A percentile compares a stretch with the other conserved stretches of the same genome.
Evolutionary conservation across 345 rosid species (phyloP).

Genomic region (Dovyalis caffra): DNA sequence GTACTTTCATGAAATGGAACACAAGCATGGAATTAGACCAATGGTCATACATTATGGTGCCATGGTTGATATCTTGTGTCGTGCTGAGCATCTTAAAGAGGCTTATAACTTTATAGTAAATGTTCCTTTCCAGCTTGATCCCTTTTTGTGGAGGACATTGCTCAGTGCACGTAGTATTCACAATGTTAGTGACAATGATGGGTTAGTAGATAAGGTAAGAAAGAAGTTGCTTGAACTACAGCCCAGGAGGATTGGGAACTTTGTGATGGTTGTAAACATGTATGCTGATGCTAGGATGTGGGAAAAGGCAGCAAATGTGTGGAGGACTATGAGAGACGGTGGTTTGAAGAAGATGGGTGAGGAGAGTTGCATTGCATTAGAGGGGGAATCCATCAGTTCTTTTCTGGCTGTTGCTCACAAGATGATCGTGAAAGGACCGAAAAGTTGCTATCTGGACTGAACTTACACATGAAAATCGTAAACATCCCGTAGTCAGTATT

Average conservation of each 20-base stretch:
- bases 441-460: conserved; percentile 43
- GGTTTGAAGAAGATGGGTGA: conserved; percentile 66
- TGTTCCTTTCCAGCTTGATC: conserved; percentile 58
- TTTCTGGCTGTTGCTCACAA: conserved; percentile 55
- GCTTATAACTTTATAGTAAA: conserved; percentile 51
- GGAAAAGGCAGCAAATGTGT: conserved; percentile 61
- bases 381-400: conserved; percentile 57
- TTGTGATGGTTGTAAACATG: conserved; percentile 71
- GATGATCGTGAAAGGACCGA: conserved; percentile 30
- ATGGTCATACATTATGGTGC: conserved; percentile 70
- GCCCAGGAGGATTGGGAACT: conserved; percentile 71
- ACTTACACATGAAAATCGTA: conserved; percentile 43
- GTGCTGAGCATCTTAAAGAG: conserved; percentile 67
- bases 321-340: conserved; percentile 54
- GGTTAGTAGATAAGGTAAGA: conserved; percentile 48
- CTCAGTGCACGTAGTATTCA: conserved; percentile 62
- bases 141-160: conserved; percentile 69
- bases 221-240: conserved; percentile 64
- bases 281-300: conserved; percentile 79
- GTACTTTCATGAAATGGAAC: conserved; percentile 68
- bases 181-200: conserved; percentile 35
- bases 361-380: conserved; percentile 62
- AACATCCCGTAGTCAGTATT: background rate
- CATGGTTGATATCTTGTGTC: conserved; percentile 70
- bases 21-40: conserved; percentile 61